These are phyloP conservation scores for Gremmenia infestans DNA, from an alignment of 2,329 filamentous ascomycete species.

Conservation along the genomic window DNA sequence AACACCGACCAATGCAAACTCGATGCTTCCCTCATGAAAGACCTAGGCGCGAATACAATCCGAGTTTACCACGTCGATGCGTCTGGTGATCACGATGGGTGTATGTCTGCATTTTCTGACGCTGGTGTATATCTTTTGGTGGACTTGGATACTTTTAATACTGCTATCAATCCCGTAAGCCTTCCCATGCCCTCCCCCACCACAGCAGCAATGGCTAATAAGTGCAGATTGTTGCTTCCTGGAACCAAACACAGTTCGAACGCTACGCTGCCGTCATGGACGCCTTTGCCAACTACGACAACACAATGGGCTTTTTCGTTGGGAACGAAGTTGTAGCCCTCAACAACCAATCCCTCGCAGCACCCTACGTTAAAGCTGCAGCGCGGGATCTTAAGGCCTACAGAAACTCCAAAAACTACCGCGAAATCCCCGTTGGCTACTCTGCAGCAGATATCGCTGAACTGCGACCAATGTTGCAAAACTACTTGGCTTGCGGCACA, in stretches of 20 bases:
- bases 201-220: constrained; percentile 7
- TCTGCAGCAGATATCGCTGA: constrained; percentile 79
- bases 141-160: constrained; percentile 72
- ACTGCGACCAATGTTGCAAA: constrained; percentile 55
- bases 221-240: constrained; percentile 52
- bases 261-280: constrained; percentile 33
- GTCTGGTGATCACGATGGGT: constrained; percentile 63
- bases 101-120: constrained; percentile 75
- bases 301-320: constrained; percentile 78
- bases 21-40: constrained; percentile 73
- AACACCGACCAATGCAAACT: constrained; percentile 70
- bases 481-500: constrained; percentile 73
- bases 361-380: constrained; percentile 79
- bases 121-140: constrained; percentile 80
- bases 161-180: constrained; percentile 59
- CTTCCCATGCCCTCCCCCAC: not conserved
- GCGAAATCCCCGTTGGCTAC: constrained; percentile 80
- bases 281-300: constrained; percentile 54
- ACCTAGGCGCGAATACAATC: constrained; percentile 76
- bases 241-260: constrained; percentile 68
- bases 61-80: constrained; percentile 86
- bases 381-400: constrained; percentile 79
- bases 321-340: constrained; percentile 81
- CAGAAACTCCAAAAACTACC: constrained; percentile 68
- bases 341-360: constrained; percentile 54